Evolutionary conservation across 1,284 basidiomycete genomes (phyloP), one percentile per base, ranked within the genome.

Genomic region (Puccinia triticina): DNA sequence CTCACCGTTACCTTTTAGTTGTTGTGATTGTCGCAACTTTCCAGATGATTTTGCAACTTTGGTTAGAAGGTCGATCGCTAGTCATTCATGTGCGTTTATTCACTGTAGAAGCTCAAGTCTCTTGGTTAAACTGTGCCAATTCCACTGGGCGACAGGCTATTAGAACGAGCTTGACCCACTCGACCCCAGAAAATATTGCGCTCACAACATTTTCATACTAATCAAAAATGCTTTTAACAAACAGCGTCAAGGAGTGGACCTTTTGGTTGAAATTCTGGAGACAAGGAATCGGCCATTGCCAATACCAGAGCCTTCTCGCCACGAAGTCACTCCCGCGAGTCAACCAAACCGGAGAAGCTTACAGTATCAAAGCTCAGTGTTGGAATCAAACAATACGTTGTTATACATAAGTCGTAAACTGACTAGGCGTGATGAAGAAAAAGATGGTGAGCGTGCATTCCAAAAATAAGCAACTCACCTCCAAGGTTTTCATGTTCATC

Each of bases 41-140:
- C 21, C 74, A 76, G 64, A 43, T 76, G 74, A 50, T 59, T 76
- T 64, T 76, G 12, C 74, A 76, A n/a, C 55, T 76, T 61, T 76
- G 74, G 74, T 76, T 64, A 46, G 74, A 76, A 37, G 57, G 57
- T 26, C 74, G 74, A 40, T 55, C 57, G 29, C n/a, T 61, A 26
- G 74, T 76, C 16, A 37, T 76, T 76, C 34, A 76, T 76, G 74
- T 76, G 50, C 10, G 74, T 64, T 21, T 12, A 18, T 46, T 26
- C 37, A 8, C 3, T 61, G n/a, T 12, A 11, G n/a, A 23, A 76
- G 40, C n/a, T n/a, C 10, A 18, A 26, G 8, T 10, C 34, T 67
- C 37, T 67, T 21, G 12, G 40, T 12, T 43, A 43, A 43, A 43
- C 40, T 43, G 7, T 43, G 40, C 40, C 40, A 43, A 43, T 64